Conservation (phyloP, 306 rosid genomes). For the Glycine latifolia region DNA sequence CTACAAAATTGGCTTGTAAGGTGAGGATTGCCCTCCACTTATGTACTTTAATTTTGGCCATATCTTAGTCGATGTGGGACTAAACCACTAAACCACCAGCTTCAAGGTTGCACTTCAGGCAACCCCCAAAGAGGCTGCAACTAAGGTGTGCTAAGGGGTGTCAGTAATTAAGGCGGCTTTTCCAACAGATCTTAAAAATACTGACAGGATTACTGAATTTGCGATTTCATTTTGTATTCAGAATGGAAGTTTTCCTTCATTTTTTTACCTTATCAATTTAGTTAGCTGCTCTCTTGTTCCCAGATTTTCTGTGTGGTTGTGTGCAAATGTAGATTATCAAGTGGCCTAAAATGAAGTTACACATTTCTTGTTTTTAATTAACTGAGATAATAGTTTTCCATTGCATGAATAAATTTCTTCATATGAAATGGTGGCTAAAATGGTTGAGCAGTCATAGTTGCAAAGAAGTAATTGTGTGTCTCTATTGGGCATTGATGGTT, state of each 20-base stretch:
- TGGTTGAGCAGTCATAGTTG: neutral
- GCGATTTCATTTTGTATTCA: neutral
- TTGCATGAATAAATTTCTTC: neutral
- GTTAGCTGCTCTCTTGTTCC: neutral
- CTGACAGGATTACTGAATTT: constrained; percentile 18
- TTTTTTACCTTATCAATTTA: neutral
- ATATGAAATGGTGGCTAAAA: constrained; percentile 18
- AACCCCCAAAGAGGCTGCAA: no score
- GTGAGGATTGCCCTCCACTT: no score
- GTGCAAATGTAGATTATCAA: neutral
- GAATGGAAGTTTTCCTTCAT: constrained; percentile 7
- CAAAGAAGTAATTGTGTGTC: neutral
- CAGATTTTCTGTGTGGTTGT: neutral
- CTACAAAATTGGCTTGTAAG: no score
- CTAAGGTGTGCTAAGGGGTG: no score
- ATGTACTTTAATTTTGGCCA: no score
- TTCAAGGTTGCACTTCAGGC: no score
- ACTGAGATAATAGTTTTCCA: neutral
- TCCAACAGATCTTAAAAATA: neutral
- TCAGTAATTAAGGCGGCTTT: no score
- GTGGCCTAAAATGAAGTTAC: neutral
- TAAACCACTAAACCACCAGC: no score
- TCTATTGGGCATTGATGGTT: constrained; percentile 16
- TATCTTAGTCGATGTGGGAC: no score
- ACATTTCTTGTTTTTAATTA: constrained; percentile 21